A percentile compares a stretch with the other conserved stretches of the same genome.
Conservation (phyloP, 495 filamentous ascomycete genomes). For the Aspergillus campestris region DNA sequence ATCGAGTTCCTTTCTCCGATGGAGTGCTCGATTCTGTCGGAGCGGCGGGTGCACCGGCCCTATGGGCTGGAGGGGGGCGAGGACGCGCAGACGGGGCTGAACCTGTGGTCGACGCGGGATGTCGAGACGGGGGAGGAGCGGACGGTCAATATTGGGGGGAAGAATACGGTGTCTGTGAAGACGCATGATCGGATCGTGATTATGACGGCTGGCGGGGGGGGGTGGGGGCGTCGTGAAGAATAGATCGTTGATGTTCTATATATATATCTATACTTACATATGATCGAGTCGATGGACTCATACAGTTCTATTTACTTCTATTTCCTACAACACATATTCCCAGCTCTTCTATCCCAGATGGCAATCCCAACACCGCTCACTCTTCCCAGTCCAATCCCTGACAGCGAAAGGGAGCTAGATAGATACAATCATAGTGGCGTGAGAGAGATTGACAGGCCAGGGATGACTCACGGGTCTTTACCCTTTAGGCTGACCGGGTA, state of each 20-base stretch:
- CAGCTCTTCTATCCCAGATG: too few relatives aligned
- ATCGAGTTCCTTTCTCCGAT: constrained; percentile 90
- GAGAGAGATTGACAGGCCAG: too few relatives aligned
- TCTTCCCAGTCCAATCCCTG: too few relatives aligned
- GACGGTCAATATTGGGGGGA: constrained; percentile 77
- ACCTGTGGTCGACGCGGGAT: constrained; percentile 72
- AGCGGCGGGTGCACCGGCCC: constrained; percentile 77
- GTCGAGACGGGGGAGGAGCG: constrained; percentile 49
- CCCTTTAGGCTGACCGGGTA: too few relatives aligned
- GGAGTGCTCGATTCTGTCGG: constrained; percentile 81
- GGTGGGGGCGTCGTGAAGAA: constrained; percentile 28
- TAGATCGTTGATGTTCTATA: constrained; percentile 1
- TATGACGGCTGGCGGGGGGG: constrained; percentile 48
- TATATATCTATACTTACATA: neutral
- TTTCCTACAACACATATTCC: too few relatives aligned
- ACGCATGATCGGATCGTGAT: constrained; percentile 80
- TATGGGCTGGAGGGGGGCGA: constrained; percentile 88
- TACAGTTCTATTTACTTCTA: neutral
- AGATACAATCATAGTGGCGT: too few relatives aligned
- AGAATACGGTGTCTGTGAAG: constrained; percentile 86
- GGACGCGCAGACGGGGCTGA: constrained; percentile 69
- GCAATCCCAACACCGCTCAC: too few relatives aligned
- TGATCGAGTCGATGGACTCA: neutral
- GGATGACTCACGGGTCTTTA: too few relatives aligned
- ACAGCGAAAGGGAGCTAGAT: too few relatives aligned